These are phyloP conservation scores for Circinella minor DNA, from an alignment of 371 early-diverging fungal genomes.

Conservation along the genomic window DNA sequence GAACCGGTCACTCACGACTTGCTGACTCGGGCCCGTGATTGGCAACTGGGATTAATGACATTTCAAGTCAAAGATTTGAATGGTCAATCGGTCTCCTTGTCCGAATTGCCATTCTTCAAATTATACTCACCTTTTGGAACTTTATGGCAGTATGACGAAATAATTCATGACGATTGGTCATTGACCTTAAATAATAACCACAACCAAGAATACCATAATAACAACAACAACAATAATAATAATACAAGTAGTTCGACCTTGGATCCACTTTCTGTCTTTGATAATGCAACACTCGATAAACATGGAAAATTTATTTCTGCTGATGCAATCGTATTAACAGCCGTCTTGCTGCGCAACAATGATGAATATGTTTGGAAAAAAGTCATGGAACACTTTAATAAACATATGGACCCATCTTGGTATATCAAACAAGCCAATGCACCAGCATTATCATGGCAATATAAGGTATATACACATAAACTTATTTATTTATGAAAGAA, in stretches of 20 bases:
- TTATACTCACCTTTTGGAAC: conserved; percentile 61
- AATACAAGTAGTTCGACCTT: conserved; percentile 35
- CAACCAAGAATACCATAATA: conserved; percentile 17
- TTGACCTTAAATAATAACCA: conserved; percentile 30
- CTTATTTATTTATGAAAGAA: too few relatives aligned
- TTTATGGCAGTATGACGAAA: conserved; percentile 48
- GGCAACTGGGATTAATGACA: conserved; percentile 11
- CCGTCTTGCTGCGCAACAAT: conserved; percentile 26
- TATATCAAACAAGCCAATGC: conserved; percentile 2
- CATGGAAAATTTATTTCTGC: conserved; percentile 40
- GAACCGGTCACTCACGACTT: conserved; percentile 13
- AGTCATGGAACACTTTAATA: conserved; percentile 16
- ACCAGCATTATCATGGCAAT: conserved; percentile 19
- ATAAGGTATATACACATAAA: conserved; percentile 11
- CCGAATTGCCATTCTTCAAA: conserved; percentile 20
- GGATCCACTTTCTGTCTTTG: conserved; percentile 56
- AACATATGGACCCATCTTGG: conserved; percentile 28
- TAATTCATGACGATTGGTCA: conserved; percentile 37
- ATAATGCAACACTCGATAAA: conserved; percentile 38
- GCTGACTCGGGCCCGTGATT: conserved; percentile 16
- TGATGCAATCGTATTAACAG: conserved; percentile 52
- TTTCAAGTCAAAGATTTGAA: conserved; percentile 3
- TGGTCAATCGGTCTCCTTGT: conserved; percentile 13
- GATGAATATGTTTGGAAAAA: conserved; percentile 8
- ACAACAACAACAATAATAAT: conserved; percentile 12